phyloP scores from a whole-genome alignment of 2,329 filamentous ascomycete genomes.

The Talaromyces amestolkiae region DNA sequence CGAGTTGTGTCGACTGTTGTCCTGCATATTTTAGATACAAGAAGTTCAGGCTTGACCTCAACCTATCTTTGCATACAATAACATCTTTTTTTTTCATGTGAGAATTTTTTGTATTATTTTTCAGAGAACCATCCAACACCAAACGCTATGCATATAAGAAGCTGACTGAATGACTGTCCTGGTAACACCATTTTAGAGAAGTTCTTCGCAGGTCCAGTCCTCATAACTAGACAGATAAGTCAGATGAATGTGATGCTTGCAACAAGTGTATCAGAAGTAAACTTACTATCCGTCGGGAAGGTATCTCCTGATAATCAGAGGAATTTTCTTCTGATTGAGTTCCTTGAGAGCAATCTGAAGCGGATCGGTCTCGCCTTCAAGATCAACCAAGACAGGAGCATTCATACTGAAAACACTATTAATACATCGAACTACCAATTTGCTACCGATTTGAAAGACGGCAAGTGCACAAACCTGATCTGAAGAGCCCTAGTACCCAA shows the following conservation, averaged over 20 bases:
- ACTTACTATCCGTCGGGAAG: constrained; percentile 93
- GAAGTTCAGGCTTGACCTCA: not conserved
- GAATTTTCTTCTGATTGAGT: constrained; percentile 97
- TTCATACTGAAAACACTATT: constrained; percentile 69
- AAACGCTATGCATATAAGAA: constrained; percentile 40
- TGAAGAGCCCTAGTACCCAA: constrained; percentile 90
- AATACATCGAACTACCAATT: constrained; percentile 21
- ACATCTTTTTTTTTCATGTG: not conserved
- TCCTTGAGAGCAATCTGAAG: constrained; percentile 98
- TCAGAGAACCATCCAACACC: constrained; percentile 34
- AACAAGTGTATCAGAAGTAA: not conserved
- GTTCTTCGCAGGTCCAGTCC: constrained; percentile 98
- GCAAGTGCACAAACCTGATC: constrained; percentile 69
- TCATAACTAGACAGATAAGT: constrained; percentile 67
- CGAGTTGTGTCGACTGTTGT: not conserved
- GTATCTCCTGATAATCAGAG: constrained; percentile 89
- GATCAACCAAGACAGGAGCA: constrained; percentile 90
- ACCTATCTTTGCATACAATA: not conserved
- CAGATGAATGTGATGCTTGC: not conserved
- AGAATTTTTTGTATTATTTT: not conserved
- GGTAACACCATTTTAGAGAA: constrained; percentile 54
- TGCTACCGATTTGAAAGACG: not conserved
- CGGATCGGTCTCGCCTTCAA: constrained; percentile 96
- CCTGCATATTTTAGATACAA: not conserved
- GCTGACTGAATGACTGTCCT: constrained; percentile 21